A percentile compares a stretch with the other conserved stretches of the same genome.
Evolutionary conservation across 192 early-diverging fungal species (phyloP).

Genomic region (Mortierella alpina): DNA sequence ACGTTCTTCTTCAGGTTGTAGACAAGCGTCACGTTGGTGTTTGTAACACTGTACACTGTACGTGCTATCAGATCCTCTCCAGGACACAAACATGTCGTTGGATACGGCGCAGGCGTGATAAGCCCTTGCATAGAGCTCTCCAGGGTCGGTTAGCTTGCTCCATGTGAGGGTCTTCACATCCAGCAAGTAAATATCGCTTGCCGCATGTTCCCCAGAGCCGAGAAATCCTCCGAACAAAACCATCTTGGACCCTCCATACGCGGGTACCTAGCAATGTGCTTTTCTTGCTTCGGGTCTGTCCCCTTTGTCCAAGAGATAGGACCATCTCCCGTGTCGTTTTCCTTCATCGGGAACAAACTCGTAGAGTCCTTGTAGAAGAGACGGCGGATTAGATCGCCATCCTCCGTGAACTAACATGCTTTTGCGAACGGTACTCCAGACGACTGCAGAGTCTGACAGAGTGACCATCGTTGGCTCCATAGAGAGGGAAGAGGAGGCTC

Average conservation of each 20-base stretch:
- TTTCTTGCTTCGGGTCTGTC: background rate
- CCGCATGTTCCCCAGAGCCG: too few relatives aligned
- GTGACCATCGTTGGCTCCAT: background rate
- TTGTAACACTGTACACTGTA: background rate
- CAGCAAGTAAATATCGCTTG: slow-evolving; percentile 15
- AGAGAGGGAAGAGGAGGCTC: background rate
- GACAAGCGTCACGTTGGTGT: background rate
- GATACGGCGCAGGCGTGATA: slow-evolving; percentile 3
- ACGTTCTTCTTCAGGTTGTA: slow-evolving; percentile 13
- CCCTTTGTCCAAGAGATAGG: background rate
- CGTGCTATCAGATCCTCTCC: slow-evolving; percentile 8
- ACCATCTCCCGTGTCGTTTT: background rate
- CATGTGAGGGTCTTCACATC: slow-evolving; percentile 15
- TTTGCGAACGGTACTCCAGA: background rate
- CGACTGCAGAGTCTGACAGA: background rate
- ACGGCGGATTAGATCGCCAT: background rate
- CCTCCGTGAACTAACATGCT: slow-evolving; percentile 13
- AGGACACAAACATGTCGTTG: slow-evolving; percentile 20
- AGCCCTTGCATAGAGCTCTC: background rate
- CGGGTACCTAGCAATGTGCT: slow-evolving; percentile 7
- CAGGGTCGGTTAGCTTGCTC: slow-evolving; percentile 4
- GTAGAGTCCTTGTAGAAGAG: background rate
- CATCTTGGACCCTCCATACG: slow-evolving; percentile 18
- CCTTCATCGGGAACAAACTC: background rate
- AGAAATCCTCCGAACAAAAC: slow-evolving; percentile 11